Evolutionary conservation across 768 basidiomycete genomes (phyloP).

Genomic region (Leccinum barrowsii): DNA sequence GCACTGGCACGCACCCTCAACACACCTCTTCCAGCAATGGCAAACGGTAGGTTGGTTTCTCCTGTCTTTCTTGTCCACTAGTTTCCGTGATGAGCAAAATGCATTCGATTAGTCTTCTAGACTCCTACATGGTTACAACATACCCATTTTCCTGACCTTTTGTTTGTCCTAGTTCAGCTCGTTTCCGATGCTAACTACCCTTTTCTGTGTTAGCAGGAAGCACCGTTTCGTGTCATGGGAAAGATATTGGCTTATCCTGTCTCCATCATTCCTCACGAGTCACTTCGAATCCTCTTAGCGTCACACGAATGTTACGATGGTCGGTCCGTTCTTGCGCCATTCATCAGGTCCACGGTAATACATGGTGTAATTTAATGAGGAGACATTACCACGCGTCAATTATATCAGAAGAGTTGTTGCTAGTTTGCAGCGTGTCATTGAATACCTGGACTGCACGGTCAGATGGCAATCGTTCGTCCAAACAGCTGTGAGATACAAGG

Average conservation of each 20-base stretch:
- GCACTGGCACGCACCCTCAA: background rate
- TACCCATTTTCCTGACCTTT: constrained; percentile 20
- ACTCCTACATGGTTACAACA: constrained; percentile 68
- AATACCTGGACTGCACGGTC: background rate
- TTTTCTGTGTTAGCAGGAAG: constrained; percentile 5
- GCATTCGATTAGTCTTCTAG: constrained; percentile 95
- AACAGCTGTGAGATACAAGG: background rate
- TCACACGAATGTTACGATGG: background rate
- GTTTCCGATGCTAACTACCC: constrained; percentile 8
- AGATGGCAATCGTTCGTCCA: background rate
- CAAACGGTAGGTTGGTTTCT: constrained; percentile 11
- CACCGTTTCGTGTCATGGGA: background rate
- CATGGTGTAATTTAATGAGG: constrained; percentile 12
- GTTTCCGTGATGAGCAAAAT: constrained; percentile 50
- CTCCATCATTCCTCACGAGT: background rate
- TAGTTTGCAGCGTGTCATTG: background rate
- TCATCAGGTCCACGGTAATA: constrained; percentile 2
- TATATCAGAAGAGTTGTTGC: background rate
- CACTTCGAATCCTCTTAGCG: background rate
- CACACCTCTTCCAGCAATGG: background rate
- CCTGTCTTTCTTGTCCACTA: background rate
- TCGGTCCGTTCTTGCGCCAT: constrained; percentile 2
- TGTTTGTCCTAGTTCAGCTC: constrained; percentile 1
- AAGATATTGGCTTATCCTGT: background rate
- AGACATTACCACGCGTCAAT: background rate